Base-by-base conservation (phyloP, 1,284 basidiomycete species). In the Afroboletus lepidellus region DNA sequence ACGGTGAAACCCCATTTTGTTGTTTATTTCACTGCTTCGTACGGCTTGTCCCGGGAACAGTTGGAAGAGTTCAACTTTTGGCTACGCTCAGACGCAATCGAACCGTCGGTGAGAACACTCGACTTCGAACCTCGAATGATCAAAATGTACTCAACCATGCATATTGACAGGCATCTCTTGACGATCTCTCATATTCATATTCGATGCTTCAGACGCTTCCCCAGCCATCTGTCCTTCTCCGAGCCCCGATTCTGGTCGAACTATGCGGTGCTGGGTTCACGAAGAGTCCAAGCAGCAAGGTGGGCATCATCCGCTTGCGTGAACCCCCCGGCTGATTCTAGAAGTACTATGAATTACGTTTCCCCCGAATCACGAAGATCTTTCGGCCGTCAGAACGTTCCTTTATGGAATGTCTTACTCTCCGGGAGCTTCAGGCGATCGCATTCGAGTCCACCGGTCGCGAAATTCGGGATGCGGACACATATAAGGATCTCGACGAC, bases 231-330 rank as follows among this genome's bases (percentile, higher is more conserved):
- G 69, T 84, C 2, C 67, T 93, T 48, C 73, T 94, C 24, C 69
- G 73, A 8, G 70, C 72, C 18, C 91, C 91, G 0, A 63, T 92
- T 16, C 74, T 90, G 5, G 84, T 77, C 1, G 90, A 93, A 60
- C 62, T 94, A 2, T 85, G 81, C 60, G 92, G 92, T 6, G 91
- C 88, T 2, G 87, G 91, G 0, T 94, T 93, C 63, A 87, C 85
- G 36, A 88, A 86, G 62, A 69, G 82, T 11, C 72, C 74, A 0
- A 60, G 72, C 24, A 80, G 77, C 59, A 72, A 77, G 57, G 90
- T 90, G 49, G 50, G 77, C 34, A 5, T 33, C 38, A 33, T 24
- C 13, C 23, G 15, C 25, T 29, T 16, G 27, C n/a, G 5, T 15
- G 6, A 37, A 25, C 25, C 51, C 24, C n/a, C 41, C 36, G 15